Percentiles rank a stretch among this genome's conserved stretches.
Conservation (phyloP, 1,139 yeast genomes). For the Yamadazyma buinensis region DNA sequence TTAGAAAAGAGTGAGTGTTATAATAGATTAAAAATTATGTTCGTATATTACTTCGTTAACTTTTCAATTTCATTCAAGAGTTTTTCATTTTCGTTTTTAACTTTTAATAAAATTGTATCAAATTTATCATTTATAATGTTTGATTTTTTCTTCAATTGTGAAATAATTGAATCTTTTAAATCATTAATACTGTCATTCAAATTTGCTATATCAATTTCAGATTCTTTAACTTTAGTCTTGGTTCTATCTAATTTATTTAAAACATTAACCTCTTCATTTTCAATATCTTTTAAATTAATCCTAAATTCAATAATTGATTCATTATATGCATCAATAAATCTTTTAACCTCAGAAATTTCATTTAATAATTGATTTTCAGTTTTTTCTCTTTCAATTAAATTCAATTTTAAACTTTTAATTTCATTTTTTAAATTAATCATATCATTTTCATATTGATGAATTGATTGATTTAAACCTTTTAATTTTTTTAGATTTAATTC, state of each 20-base stretch:
- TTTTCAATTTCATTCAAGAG: slow-evolving; percentile 6
- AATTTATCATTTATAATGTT: slow-evolving; percentile 27
- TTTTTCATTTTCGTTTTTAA: slow-evolving; percentile 18
- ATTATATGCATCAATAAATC: slow-evolving; percentile 24
- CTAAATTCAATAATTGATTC: slow-evolving; percentile 21
- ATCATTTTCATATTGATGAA: slow-evolving; percentile 38
- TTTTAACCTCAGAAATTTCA: slow-evolving; percentile 24
- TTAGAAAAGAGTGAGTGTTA: slow-evolving; percentile 28
- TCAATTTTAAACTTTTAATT: slow-evolving; percentile 16
- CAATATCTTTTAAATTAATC: slow-evolving; percentile 20
- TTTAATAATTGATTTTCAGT: slow-evolving; percentile 19
- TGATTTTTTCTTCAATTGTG: slow-evolving; percentile 6
- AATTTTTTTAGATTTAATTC: slow-evolving; percentile 31
- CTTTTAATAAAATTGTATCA: slow-evolving; percentile 35
- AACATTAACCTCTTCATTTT: slow-evolving; percentile 20
- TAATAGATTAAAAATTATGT: background rate
- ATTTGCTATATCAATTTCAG: slow-evolving; percentile 26
- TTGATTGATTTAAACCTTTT: slow-evolving; percentile 41
- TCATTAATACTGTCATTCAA: slow-evolving; percentile 26
- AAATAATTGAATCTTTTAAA: slow-evolving; percentile 19
- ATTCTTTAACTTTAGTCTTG: slow-evolving; percentile 20
- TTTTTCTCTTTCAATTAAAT: slow-evolving; percentile 16
- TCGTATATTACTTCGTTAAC: slow-evolving; percentile 8
- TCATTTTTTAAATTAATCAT: slow-evolving; percentile 24
- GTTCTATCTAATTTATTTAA: slow-evolving; percentile 26